Percentiles rank a stretch among this genome's conserved stretches.
Evolutionary conservation across 2,329 filamentous ascomycete genomes (phyloP).

Genomic region (Xylariaceae sp.): DNA sequence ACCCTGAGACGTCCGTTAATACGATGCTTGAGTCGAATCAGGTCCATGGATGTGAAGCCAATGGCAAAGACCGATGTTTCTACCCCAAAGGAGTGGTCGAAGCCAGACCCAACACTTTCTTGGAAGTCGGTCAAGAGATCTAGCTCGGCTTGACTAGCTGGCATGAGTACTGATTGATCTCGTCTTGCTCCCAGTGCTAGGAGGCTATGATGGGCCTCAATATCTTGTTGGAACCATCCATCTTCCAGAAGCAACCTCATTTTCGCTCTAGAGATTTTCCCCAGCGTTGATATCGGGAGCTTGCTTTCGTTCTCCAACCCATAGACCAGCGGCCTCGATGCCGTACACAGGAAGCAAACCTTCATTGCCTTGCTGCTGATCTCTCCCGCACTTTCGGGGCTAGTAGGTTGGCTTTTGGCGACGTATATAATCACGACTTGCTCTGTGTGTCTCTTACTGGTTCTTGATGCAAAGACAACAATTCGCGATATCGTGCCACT

Average conservation of each 20-base stretch:
- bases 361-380: not conserved
- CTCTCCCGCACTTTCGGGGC: not conserved
- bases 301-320: not conserved
- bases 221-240: not conserved
- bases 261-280: not conserved
- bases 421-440: slow-evolving; percentile 3
- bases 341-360: not conserved
- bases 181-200: not conserved
- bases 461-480: slow-evolving; percentile 37
- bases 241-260: not conserved
- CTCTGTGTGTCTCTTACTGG: not conserved
- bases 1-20: slow-evolving; percentile 23
- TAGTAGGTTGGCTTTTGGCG: not conserved
- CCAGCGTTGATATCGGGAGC: not conserved
- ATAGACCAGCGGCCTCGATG: not conserved
- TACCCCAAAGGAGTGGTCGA: too few relatives aligned
- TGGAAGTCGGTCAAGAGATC: not conserved
- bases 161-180: not conserved
- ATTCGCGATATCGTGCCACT: slow-evolving; percentile 26
- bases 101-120: not conserved
- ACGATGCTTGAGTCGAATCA: slow-evolving; percentile 36
- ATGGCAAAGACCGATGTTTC: slow-evolving; percentile 27
- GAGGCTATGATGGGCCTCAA: not conserved
- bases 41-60: slow-evolving; percentile 37
- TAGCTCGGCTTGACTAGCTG: not conserved